Conservation (phyloP, 495 filamentous ascomycete genomes). For the Baudoinia panamericana region DNA sequence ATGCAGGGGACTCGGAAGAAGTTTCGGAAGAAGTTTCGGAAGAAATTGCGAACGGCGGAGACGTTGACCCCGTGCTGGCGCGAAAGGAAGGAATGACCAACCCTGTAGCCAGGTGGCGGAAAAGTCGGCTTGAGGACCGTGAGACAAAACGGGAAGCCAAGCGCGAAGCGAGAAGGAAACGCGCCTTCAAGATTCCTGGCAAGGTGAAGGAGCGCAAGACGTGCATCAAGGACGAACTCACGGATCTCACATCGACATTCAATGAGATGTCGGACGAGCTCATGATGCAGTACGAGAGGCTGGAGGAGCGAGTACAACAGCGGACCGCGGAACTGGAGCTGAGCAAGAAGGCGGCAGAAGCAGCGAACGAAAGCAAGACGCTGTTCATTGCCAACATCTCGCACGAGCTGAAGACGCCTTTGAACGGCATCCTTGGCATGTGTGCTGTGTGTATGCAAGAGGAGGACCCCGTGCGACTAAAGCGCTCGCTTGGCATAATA, state of each 20-base stretch:
- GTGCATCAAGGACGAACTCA: constrained; percentile 70
- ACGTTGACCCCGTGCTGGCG: constrained; percentile 25
- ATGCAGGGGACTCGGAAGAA: constrained; percentile 9
- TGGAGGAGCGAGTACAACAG: constrained; percentile 74
- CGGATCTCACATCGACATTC: constrained; percentile 73
- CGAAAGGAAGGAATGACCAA: constrained; percentile 35
- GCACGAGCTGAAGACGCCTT: constrained; percentile 81
- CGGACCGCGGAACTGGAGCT: constrained; percentile 73
- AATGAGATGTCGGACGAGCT: constrained; percentile 92
- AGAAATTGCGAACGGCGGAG: no score
- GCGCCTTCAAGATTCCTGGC: constrained; percentile 66
- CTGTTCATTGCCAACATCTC: constrained; percentile 94
- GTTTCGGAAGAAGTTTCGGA: constrained; percentile 25
- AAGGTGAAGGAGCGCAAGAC: constrained; percentile 67
- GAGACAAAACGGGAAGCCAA: constrained; percentile 18
- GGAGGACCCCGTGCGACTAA: constrained; percentile 60
- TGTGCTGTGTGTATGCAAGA: constrained; percentile 84
- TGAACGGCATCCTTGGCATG: constrained; percentile 92
- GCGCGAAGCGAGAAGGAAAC: constrained; percentile 34
- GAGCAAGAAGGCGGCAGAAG: constrained; percentile 80
- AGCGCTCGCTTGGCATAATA: constrained; percentile 67
- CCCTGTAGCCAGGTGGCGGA: constrained; percentile 25
- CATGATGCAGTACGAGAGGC: constrained; percentile 64
- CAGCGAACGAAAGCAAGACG: constrained; percentile 88
- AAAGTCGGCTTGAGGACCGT: constrained; percentile 27